Percentiles rank a stretch among this genome's conserved stretches.
phyloP scores from a whole-genome alignment of 1,284 basidiomycete species.

The Austroboletus niveus region DNA sequence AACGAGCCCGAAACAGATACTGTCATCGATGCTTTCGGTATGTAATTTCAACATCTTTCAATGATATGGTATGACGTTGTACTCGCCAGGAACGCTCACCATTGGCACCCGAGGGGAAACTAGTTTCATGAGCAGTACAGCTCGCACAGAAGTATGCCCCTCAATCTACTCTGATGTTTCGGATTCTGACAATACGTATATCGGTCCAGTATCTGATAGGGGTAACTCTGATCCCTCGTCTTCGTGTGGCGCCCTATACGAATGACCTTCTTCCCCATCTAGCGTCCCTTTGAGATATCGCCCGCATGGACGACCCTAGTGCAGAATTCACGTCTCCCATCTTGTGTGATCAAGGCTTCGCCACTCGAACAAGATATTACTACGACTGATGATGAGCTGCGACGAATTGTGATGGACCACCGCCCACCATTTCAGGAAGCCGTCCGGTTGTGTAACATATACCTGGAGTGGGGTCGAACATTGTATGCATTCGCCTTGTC shows the following conservation, averaged over 20 bases:
- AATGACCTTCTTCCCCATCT: neutral
- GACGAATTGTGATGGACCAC: slow-evolving; percentile 39
- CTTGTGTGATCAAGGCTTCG: slow-evolving; percentile 30
- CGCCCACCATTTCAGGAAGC: slow-evolving; percentile 56
- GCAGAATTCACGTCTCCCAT: slow-evolving; percentile 34
- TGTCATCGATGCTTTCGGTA: slow-evolving; percentile 59
- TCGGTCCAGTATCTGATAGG: slow-evolving; percentile 48
- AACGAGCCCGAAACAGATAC: slow-evolving; percentile 35
- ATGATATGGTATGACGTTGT: neutral
- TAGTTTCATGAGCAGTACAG: slow-evolving; percentile 59
- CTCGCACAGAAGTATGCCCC: slow-evolving; percentile 56
- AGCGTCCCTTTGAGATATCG: slow-evolving; percentile 21
- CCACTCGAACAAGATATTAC: slow-evolving; percentile 33
- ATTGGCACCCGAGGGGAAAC: slow-evolving; percentile 54
- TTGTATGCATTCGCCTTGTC: slow-evolving; percentile 37
- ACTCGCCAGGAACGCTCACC: slow-evolving; percentile 52
- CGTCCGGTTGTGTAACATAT: slow-evolving; percentile 51
- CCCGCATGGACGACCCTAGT: slow-evolving; percentile 16
- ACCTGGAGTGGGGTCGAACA: slow-evolving; percentile 51
- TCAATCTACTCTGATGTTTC: neutral
- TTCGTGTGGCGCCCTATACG: neutral
- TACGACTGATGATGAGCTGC: slow-evolving; percentile 34
- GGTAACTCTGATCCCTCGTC: slow-evolving; percentile 32
- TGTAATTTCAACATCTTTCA: neutral
- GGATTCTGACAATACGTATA: neutral